phyloP scores from a whole-genome alignment of 1,284 basidiomycete species.

The Tetrapyrgos nigripes region DNA sequence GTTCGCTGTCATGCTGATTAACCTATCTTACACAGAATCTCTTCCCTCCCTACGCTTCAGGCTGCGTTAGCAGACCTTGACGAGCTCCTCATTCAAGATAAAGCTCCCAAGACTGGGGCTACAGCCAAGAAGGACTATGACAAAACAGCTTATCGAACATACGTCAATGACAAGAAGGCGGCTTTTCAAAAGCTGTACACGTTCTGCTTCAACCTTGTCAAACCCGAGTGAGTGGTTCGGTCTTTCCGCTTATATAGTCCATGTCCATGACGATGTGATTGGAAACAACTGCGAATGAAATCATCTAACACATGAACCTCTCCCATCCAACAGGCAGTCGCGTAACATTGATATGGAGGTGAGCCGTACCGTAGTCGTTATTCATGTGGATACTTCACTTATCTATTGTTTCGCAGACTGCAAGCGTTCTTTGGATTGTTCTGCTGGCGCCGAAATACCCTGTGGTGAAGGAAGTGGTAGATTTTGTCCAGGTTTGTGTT shows the following conservation, averaged over 20 bases:
- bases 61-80: constrained; percentile 65
- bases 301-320: not conserved
- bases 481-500: constrained; percentile 66
- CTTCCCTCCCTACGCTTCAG: constrained; percentile 57
- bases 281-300: not conserved
- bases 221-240: constrained; percentile 58
- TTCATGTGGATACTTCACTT: not conserved
- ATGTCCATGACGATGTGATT: not conserved
- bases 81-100: constrained; percentile 59
- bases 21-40: constrained; percentile 50
- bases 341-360: constrained; percentile 84
- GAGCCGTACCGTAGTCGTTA: constrained; percentile 16
- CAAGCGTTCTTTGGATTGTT: constrained; percentile 76
- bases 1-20: constrained; percentile 1
- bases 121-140: constrained; percentile 57
- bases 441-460: constrained; percentile 68
- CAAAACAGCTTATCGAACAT: constrained; percentile 54
- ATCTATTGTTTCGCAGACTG: constrained; percentile 50
- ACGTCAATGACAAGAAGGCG: constrained; percentile 53
- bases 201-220: constrained; percentile 74
- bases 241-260: not conserved
- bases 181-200: constrained; percentile 69
- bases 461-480: constrained; percentile 63
- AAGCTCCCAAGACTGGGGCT: constrained; percentile 38
- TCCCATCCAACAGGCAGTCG: constrained; percentile 53